Base-by-base conservation (phyloP, 2,329 filamentous ascomycete species). In the Didymella glomerata region DNA sequence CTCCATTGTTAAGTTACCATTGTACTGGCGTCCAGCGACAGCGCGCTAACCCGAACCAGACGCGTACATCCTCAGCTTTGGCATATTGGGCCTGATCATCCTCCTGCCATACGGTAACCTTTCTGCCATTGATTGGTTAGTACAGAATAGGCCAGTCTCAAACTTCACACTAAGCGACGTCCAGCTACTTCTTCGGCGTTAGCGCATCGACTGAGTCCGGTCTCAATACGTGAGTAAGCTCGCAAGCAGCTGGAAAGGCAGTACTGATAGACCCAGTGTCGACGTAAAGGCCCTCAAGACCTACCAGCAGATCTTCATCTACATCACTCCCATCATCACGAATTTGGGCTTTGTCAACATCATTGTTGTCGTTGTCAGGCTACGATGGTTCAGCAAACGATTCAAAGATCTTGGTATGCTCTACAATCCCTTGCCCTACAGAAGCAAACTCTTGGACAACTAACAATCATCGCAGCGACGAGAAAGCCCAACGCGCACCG, bases 281-380 rank as follows among this genome's bases (percentile, higher is more conserved):
- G 82, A 85, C 63, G 68, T 85, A 48, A 84, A 84, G 45, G 69
- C 74, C 1, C 67, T 85, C 16, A 77, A 77, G 58, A 77, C 75
- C 0, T 85, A 84, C 57, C 84, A 85, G 64, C 84, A 85, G 63
- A 61, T 85, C 3, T 81, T 79, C 49, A 64, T 85, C 34, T 86
- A 85, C 64, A 74, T 85, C 45, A 70, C 83, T 18, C 82, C 83
- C 0, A 76, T 83, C 8, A 56, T 85, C 2, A 79, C 78, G 0
- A 84, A 85, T 54, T 56, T 83, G 16, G 78, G 78, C 0, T 83
- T 84, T 62, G 73, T 85, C 65, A 84, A 84, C 63, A 79, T 81
- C 3, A 50, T 82, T 8, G 80, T 84, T 5, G 81, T 85, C 3
- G 65, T 81, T 13, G 77, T 82, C 0, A 77, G 83, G 0, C 64